These are phyloP conservation scores for Lipomyces japonicus DNA, from an alignment of 805 yeast genomes.

Conservation along the genomic window DNA sequence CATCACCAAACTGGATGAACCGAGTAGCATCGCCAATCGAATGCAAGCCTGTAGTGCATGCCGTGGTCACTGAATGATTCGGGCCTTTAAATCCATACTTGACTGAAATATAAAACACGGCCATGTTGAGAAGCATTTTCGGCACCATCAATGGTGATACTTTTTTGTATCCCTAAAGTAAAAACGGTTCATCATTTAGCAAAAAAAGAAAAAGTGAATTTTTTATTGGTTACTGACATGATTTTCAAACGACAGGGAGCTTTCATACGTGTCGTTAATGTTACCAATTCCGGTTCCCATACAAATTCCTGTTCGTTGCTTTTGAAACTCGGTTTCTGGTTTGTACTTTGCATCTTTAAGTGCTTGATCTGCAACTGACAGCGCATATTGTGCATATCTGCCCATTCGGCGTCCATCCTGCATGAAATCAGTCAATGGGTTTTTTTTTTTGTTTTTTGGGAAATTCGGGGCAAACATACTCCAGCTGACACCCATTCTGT, in stretches of 20 bases:
- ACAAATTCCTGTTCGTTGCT: conserved; percentile 58
- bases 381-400: conserved; percentile 69
- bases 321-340: conserved; percentile 38
- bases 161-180: conserved; percentile 51
- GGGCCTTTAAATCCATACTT: conserved; percentile 76
- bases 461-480: not conserved
- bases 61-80: conserved; percentile 82
- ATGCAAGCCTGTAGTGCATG: conserved; percentile 95
- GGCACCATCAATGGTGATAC: conserved; percentile 88
- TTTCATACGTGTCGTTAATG: conserved; percentile 65
- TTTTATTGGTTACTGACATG: conserved; percentile 30
- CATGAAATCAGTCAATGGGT: not conserved
- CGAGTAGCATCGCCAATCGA: conserved; percentile 89
- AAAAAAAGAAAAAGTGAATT: no score
- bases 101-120: conserved; percentile 86
- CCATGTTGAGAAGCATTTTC: conserved; percentile 81
- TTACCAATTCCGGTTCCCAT: conserved; percentile 94
- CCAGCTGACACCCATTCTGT: conserved; percentile 46
- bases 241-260: conserved; percentile 48
- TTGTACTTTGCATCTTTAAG: conserved; percentile 59
- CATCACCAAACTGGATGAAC: conserved; percentile 73
- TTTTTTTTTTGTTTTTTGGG: not conserved
- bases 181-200: not conserved
- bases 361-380: conserved; percentile 76
- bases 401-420: conserved; percentile 61